Base-by-base conservation (phyloP, 257 asterid species). In the Dorcoceras hygrometricum region DNA sequence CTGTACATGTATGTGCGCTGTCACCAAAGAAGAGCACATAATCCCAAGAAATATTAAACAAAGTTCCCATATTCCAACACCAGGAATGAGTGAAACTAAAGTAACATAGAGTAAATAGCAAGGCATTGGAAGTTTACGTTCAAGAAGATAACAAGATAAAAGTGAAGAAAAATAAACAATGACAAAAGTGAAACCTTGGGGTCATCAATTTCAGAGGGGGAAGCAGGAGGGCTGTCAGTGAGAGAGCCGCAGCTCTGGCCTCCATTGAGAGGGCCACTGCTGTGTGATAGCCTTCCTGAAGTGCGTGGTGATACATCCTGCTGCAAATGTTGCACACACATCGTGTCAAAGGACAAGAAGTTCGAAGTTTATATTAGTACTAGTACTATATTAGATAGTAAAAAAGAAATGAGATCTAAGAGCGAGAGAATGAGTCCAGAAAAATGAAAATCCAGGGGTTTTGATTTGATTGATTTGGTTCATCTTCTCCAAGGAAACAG, bases 301-400 rank as follows among this genome's bases (percentile, higher is more conserved):
- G 97, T 90, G 63, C 97, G 91, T 1, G 99, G 99, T 69, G 99
- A 94, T 69, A 86, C 96, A 31, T 94, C 99, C 86, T 94, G 99
- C 95, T 87, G 92, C 67, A 78, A 53, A 78, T 65, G 73, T 71
- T 0, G 80, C 71, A 72, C 72, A 43, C 69, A 64, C 39, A 29
- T 11, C 18, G 27, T 62, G 29, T 72, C 46, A 46, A 46, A 16
- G 22, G 4, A 46, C 22, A 46, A 46, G 8, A 46, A 46, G 22
- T 14, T 4, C 19, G 60, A 55, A 25, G 28, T 16, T 19, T 25
- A 57, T 12, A 31, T 9, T 29, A 6, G 34, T 29, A 29, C 34
- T 29, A 6, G 9, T 29, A 5, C 34, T 6, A 29, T n/a, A n/a
- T n/a, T n/a, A n/a, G n/a, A 8, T 29, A 29, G 7, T 5, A 29